Base-by-base conservation (phyloP, 805 yeast species). In the Hanseniaspora pseudoguilliermondii region DNA sequence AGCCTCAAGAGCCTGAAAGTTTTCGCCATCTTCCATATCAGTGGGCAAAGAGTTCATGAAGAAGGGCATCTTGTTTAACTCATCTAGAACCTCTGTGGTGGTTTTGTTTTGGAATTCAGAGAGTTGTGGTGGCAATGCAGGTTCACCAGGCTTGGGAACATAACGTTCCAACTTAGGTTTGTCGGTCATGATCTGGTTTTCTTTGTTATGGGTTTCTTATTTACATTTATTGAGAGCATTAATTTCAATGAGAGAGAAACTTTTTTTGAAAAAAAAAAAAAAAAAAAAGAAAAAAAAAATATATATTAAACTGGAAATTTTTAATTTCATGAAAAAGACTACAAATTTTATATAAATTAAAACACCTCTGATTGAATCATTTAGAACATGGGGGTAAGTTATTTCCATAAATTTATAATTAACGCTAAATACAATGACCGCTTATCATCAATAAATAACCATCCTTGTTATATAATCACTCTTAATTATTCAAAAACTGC, bases 21-120 rank as follows among this genome's bases (percentile, higher is more conserved):
- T 84, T 60, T 84, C 88, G 34, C 80, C 86, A 63, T 84, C 95
- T 50, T 80, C 82, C 5, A 74, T 65, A 61, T 85, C 88, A 34
- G 80, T 86, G 63, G 85, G 95, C 18, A 88, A 70, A 61, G 84
- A 77, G 16, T 89, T 89, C 98, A 93, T 93, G 73, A 93, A 93
- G 62, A 93, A 85, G 9, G 98, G 98, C 66, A 88, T 71, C 63
- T 86, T 76, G 66, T 88, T 88, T 64, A 93, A 71, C 61, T 88
- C 95, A 18, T 73, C 71, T 71, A 86, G 74, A 23, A 89, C 81
- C 59, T 89, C 90, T 57, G 85, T 95, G 0, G 84, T 74, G 1
- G 86, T 70, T 63, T 85, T 85, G 56, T 78, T 75, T 38, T 75
- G 69, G 42, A 72, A 70, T 58, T 83, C 82, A 0, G 83, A 73